These are phyloP conservation scores for Mycena filopes DNA, from an alignment of 768 basidiomycete species.

Conservation along the genomic window DNA sequence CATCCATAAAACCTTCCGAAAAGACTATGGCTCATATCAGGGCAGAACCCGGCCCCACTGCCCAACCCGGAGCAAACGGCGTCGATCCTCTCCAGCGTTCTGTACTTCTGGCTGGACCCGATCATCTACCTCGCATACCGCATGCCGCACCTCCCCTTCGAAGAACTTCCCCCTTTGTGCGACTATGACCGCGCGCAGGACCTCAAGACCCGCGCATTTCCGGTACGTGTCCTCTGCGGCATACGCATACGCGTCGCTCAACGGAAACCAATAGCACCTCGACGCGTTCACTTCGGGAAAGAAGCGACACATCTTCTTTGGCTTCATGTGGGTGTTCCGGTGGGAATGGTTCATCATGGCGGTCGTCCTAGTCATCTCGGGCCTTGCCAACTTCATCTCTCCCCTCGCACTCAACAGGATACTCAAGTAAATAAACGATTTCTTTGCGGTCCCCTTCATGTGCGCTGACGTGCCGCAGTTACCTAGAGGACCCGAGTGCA, in stretches of 20 bases:
- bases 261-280: not conserved
- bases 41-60: constrained; percentile 32
- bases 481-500: too few relatives aligned
- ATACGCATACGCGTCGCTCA: not conserved
- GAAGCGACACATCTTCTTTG: constrained; percentile 45
- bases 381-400: not conserved
- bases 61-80: constrained; percentile 60
- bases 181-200: constrained; percentile 58
- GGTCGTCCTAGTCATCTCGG: too few relatives aligned
- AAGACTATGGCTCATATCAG: too few relatives aligned
- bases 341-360: constrained; percentile 29
- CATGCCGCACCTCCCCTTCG: constrained; percentile 54
- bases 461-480: too few relatives aligned
- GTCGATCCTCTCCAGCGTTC: constrained; percentile 51
- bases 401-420: not conserved
- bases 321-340: constrained; percentile 53
- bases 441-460: too few relatives aligned
- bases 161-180: constrained; percentile 69
- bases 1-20: too few relatives aligned
- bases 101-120: constrained; percentile 65
- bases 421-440: constrained; percentile 48
- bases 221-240: constrained; percentile 43
- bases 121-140: constrained; percentile 55
- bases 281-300: constrained; percentile 13
- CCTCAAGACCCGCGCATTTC: constrained; percentile 40